Percentiles rank a stretch among this genome's conserved stretches.
phyloP scores from a whole-genome alignment of 164 flowering plant species.

The Aristolochia californica region DNA sequence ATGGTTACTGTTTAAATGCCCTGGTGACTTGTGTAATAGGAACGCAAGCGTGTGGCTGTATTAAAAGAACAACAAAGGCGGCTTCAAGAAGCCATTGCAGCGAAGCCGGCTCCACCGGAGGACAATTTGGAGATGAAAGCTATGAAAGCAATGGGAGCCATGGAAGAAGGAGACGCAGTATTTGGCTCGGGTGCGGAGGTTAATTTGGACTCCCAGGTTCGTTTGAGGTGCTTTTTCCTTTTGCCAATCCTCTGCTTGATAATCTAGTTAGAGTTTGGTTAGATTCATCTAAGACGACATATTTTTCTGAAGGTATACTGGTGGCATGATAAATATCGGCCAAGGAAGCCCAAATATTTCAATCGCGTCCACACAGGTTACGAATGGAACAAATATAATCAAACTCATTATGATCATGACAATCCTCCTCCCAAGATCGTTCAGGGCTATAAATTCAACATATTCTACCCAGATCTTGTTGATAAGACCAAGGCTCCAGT shows the following conservation, averaged over 20 bases:
- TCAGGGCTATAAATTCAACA: slow-evolving; percentile 95
- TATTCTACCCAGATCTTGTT: slow-evolving; percentile 95
- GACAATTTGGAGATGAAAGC: slow-evolving; percentile 73
- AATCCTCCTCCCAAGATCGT: slow-evolving; percentile 99
- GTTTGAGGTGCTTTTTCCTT: not conserved
- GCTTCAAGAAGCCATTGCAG: slow-evolving; percentile 62
- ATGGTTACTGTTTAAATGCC: not conserved
- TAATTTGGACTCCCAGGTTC: slow-evolving; percentile 85
- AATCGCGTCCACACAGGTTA: slow-evolving; percentile 99
- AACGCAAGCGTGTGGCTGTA: slow-evolving; percentile 59
- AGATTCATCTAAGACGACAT: not conserved
- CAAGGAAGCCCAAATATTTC: slow-evolving; percentile 97
- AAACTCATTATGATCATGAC: slow-evolving; percentile 98
- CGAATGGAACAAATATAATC: slow-evolving; percentile 99
- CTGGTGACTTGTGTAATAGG: slow-evolving; percentile 24
- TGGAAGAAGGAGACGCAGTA: slow-evolving; percentile 94
- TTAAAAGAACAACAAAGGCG: slow-evolving; percentile 63
- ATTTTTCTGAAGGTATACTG: slow-evolving; percentile 70
- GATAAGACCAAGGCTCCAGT: slow-evolving; percentile 84
- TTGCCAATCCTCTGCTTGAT: not conserved
- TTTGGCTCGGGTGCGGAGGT: slow-evolving; percentile 93
- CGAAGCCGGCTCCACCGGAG: slow-evolving; percentile 53
- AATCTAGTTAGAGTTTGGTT: not conserved
- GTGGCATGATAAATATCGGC: slow-evolving; percentile 99
- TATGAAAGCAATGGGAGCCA: slow-evolving; percentile 82